A percentile compares a stretch with the other conserved stretches of the same genome.
phyloP scores from a whole-genome alignment of 192 early-diverging fungal species.

The Backusella macrospora region DNA sequence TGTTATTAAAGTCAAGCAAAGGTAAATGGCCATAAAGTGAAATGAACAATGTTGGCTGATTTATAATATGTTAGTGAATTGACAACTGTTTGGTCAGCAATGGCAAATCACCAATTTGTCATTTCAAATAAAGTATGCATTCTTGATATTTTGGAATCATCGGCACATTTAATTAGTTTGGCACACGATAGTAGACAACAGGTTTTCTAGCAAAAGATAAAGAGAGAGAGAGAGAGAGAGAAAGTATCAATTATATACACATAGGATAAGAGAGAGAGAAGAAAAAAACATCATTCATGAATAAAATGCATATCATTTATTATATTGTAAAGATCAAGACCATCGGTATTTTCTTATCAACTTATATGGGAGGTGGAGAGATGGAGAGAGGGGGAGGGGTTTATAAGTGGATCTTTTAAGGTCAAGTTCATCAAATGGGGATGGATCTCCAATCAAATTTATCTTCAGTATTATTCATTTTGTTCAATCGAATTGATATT shows the following conservation, averaged over 20 bases:
- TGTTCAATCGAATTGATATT: no score
- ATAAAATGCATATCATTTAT: neutral
- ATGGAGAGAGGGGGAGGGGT: neutral
- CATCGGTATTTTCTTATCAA: neutral
- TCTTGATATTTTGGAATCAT: slow-evolving; percentile 29
- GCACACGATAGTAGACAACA: slow-evolving; percentile 15
- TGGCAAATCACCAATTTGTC: slow-evolving; percentile 26
- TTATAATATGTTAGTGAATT: slow-evolving; percentile 26
- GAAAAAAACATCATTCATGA: neutral
- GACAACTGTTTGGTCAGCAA: slow-evolving; percentile 29
- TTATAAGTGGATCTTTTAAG: neutral
- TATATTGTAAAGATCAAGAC: neutral
- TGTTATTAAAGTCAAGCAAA: slow-evolving; percentile 35
- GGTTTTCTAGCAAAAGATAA: slow-evolving; percentile 13
- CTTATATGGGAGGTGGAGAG: neutral
- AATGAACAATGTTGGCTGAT: no score
- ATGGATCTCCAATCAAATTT: neutral
- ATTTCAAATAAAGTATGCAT: slow-evolving; percentile 26
- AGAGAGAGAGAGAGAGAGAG: neutral
- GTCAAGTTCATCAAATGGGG: neutral
- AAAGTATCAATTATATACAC: no score
- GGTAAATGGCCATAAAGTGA: slow-evolving; percentile 29
- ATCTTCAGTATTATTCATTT: no score
- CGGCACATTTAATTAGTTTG: slow-evolving; percentile 32
- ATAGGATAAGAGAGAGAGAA: neutral